These are phyloP conservation scores for Ceratocystis diversiconidia DNA, from an alignment of 2,329 filamentous ascomycete species.

Conservation along the genomic window DNA sequence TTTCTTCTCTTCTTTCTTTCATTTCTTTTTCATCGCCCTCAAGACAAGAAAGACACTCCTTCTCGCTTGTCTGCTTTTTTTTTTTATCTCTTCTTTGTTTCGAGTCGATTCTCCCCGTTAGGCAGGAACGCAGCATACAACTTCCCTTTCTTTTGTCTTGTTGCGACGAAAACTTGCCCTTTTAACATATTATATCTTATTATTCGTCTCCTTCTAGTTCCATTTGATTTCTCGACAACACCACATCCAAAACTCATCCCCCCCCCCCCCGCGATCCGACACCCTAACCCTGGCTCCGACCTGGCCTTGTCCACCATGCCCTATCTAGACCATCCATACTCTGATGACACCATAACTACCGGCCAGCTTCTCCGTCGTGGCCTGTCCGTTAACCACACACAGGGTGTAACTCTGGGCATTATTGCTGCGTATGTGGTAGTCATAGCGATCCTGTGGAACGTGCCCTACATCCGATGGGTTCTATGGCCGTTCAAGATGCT, in stretches of 20 bases:
- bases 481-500: conserved; percentile 84
- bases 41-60: not conserved
- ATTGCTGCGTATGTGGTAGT: conserved; percentile 58
- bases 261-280: not conserved
- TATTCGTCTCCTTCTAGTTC: not conserved
- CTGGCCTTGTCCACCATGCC: not conserved
- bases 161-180: not conserved
- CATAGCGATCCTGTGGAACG: conserved; percentile 66
- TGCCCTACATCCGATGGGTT: conserved; percentile 59
- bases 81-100: not conserved
- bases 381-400: conserved; percentile 35
- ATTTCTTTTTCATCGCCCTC: not conserved
- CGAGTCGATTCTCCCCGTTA: not conserved
- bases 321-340: conserved; percentile 8
- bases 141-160: not conserved
- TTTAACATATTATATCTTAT: not conserved
- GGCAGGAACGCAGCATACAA: not conserved
- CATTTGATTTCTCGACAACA: not conserved
- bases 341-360: not conserved
- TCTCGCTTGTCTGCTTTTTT: not conserved
- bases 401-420: conserved; percentile 55
- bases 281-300: not conserved
- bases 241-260: not conserved
- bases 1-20: not conserved
- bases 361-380: conserved; percentile 11